Conservation (phyloP, 148 eudicot genomes). For the Agrostemma githago region DNA sequence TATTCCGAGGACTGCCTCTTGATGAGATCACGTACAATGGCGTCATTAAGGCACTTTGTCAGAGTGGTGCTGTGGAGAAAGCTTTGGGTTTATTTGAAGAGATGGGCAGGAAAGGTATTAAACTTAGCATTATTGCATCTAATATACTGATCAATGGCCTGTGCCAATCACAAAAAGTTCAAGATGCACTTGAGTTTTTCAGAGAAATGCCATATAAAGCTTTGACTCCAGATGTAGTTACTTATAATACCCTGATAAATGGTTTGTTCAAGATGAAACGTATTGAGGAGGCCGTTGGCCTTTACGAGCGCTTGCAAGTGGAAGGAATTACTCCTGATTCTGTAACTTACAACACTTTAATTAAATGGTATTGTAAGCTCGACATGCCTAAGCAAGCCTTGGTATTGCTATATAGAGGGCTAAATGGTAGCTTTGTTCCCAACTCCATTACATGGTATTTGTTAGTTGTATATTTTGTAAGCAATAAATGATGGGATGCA, state of each 20-base stretch:
- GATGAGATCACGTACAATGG: constrained; percentile 70
- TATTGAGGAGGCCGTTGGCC: constrained; percentile 56
- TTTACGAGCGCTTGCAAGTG: constrained; percentile 56
- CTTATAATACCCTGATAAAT: constrained; percentile 77
- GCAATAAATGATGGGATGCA: constrained; percentile 23
- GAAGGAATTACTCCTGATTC: constrained; percentile 68
- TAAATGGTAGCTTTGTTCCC: constrained; percentile 64
- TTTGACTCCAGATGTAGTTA: constrained; percentile 72
- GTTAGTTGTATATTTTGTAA: constrained; percentile 42
- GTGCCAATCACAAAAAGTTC: constrained; percentile 52
- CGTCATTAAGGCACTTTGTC: constrained; percentile 72
- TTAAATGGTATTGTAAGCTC: constrained; percentile 53
- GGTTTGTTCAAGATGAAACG: constrained; percentile 62
- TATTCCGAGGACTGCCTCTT: constrained; percentile 71
- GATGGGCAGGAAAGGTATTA: constrained; percentile 58
- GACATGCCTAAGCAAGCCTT: constrained; percentile 59
- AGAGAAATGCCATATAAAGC: constrained; percentile 65
- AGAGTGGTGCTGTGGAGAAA: constrained; percentile 71
- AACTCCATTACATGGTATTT: constrained; percentile 71
- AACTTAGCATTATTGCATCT: constrained; percentile 49
- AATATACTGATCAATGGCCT: constrained; percentile 74
- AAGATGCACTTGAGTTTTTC: constrained; percentile 60
- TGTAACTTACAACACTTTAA: constrained; percentile 75
- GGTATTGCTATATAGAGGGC: constrained; percentile 52
- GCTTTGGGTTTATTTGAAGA: constrained; percentile 81